Conservation (phyloP, 495 filamentous ascomycete genomes). For the Amphirosellinia nigrospora region DNA sequence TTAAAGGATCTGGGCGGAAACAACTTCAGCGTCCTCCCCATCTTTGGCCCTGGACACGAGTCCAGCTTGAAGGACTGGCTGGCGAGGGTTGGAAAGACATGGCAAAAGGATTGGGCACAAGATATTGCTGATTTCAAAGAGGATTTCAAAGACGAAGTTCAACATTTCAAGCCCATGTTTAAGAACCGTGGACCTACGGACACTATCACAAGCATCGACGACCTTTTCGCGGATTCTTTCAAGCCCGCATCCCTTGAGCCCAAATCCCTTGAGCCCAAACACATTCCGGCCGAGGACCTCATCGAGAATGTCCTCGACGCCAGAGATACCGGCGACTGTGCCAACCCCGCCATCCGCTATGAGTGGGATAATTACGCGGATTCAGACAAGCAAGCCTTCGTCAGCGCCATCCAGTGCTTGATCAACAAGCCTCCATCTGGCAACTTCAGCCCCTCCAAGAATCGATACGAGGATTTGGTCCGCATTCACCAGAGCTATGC, state of each 20-base stretch:
- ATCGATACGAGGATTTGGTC: constrained; percentile 70
- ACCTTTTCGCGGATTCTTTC: background rate
- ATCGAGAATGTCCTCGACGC: background rate
- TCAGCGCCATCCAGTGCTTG: constrained; percentile 62
- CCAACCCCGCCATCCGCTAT: constrained; percentile 39
- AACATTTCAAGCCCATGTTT: background rate
- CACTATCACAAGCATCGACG: background rate
- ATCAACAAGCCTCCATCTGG: constrained; percentile 50
- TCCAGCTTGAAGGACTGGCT: constrained; percentile 15
- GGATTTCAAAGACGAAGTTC: background rate
- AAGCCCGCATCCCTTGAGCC: background rate
- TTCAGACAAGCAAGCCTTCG: constrained; percentile 53
- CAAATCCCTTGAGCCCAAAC: background rate
- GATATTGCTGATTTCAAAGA: background rate
- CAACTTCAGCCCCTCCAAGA: constrained; percentile 56
- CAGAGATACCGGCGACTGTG: constrained; percentile 28
- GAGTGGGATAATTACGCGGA: constrained; percentile 44
- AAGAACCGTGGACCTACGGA: background rate
- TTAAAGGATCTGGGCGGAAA: constrained; percentile 34
- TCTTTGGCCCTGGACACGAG: constrained; percentile 30
- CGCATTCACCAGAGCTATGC: constrained; percentile 70
- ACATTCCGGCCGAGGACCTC: background rate
- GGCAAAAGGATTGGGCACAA: background rate
- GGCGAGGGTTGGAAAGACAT: background rate
- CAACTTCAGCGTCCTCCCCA: constrained; percentile 37